Evolutionary conservation across 768 basidiomycete species (phyloP), one percentile per base, ranked within the genome.

Genomic region (Serpula lacrymans): DNA sequence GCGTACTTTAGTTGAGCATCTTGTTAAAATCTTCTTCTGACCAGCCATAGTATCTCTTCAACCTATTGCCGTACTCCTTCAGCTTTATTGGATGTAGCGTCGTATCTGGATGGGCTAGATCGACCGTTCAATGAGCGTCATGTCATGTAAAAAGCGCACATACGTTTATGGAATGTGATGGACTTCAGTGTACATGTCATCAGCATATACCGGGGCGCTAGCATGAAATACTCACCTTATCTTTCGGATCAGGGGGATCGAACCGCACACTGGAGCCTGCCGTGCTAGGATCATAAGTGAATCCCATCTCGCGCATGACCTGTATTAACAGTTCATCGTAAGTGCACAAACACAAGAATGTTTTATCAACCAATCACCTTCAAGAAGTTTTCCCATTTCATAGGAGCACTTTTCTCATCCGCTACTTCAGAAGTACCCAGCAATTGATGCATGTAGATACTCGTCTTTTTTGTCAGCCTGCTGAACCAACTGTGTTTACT

Each of bases 241-340:
- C 74, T 29, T 51, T 58, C 30, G 58, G 53, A 50, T 80, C 67
- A 13, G 84, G 88, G 34, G 87, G 87, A 58, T 86, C 80, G 53
- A 90, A 90, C 26, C 86, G 75, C 25, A 90, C 88, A 57, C 84
- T 85, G 8, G 86, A 88, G 2, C 88, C 88, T 14, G 87, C 85
- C 2, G 85, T 86, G 44, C 78, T 78, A 4, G 82, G 82, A 53
- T 81, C 79, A 49, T 80, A 82, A 3, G 63, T 62, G 59, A 90
- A 90, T 25, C 87, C 87, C 77, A 90, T 80, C 34, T 84, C 83
- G 26, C 68, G 63, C 86, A 90, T 86, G 26, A 86, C 62, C 87
- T 88, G 49, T 7, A 31, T 37, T 20, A 24, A 41, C 28, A 27
- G 39, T 33, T 22, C 25, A 40, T 22, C 21, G 42, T 43, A 22